Base-by-base conservation (phyloP, 2,329 filamentous ascomycete genomes). In the Niveomyces coronatus region DNA sequence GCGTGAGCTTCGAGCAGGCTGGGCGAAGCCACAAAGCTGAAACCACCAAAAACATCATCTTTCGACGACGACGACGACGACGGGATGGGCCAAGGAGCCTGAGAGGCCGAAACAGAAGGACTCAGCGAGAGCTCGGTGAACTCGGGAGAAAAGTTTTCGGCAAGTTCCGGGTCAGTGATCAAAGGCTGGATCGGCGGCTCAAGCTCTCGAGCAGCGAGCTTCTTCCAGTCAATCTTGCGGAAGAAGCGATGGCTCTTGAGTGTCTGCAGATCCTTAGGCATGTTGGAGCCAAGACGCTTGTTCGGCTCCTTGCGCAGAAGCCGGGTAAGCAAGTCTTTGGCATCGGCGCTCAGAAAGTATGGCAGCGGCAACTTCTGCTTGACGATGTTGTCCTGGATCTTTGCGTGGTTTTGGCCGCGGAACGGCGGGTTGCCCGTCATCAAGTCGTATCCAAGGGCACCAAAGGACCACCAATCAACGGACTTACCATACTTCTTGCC, bases 381-480 rank as follows among this genome's bases (percentile, higher is more conserved):
- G 50, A 94, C 69, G 51, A 98, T 98, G 57, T 91, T 94, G 51
- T 95, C 83, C 59, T 94, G 86, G 46, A 95, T 88, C 67, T 94
- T 96, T 54, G 85, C 79, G 56, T 94, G 80, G 63, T 95, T 96
- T 58, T 81, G 80, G 30, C 85, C 91, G 18, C 78, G 78, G 64
- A 96, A 98, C 0, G 93, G 91, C 8, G 89, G 87, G 39, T 80
- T 80, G 37, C 93, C 91, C 9, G 89, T 96, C 57, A 98, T 79
- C 24, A 98, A 69, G 57, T 98, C 91, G 58, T 81, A 94, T 23
- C 85, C 87, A 31, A 98, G 73, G 3, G 89, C 88, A 24, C 93
- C 91, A 32, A 98, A 80, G 4, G 88, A 94, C 91, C 91, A 98
- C 89, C 89, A 98, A 63, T 98, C 91, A 14, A 95, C 93, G 2